Evolutionary conservation across 2,329 filamentous ascomycete species (phyloP).

Genomic region (Nemania bipapillata): DNA sequence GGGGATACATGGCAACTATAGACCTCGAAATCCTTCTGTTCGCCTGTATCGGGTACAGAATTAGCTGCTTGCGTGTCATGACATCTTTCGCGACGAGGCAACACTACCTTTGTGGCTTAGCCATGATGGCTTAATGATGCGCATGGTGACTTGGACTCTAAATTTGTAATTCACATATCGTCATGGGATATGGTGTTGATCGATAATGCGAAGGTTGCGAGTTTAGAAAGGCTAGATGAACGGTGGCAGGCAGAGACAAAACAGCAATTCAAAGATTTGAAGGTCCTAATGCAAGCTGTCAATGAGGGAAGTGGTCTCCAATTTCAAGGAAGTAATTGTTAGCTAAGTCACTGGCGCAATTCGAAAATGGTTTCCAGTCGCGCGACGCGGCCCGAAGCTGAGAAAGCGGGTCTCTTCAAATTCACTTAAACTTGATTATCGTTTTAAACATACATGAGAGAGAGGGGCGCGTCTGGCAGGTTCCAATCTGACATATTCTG

Average conservation of each 20-base stretch:
- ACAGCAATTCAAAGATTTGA: no score
- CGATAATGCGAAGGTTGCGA: background rate
- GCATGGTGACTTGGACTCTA: constrained; percentile 65
- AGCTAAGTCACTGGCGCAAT: constrained; percentile 30
- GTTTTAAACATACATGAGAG: background rate
- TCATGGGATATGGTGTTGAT: constrained; percentile 30
- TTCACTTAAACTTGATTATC: constrained; percentile 4
- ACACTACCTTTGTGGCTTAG: constrained; percentile 85
- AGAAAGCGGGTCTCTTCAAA: constrained; percentile 28
- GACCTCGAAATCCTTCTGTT: constrained; percentile 98
- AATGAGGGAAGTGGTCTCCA: constrained; percentile 4
- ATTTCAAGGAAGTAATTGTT: constrained; percentile 1
- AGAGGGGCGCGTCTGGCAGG: background rate
- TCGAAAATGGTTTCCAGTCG: constrained; percentile 38
- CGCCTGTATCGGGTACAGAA: constrained; percentile 64
- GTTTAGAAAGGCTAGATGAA: background rate
- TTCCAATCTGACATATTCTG: background rate
- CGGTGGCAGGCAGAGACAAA: background rate
- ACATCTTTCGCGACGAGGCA: background rate
- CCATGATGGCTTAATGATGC: constrained; percentile 94
- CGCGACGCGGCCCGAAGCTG: constrained; percentile 49
- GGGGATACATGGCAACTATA: constrained; percentile 98
- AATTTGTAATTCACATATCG: constrained; percentile 50
- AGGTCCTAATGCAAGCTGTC: background rate
- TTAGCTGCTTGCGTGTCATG: constrained; percentile 22